Base-by-base conservation (phyloP, 768 basidiomycete genomes). In the Clitopilus hobsonii region DNA sequence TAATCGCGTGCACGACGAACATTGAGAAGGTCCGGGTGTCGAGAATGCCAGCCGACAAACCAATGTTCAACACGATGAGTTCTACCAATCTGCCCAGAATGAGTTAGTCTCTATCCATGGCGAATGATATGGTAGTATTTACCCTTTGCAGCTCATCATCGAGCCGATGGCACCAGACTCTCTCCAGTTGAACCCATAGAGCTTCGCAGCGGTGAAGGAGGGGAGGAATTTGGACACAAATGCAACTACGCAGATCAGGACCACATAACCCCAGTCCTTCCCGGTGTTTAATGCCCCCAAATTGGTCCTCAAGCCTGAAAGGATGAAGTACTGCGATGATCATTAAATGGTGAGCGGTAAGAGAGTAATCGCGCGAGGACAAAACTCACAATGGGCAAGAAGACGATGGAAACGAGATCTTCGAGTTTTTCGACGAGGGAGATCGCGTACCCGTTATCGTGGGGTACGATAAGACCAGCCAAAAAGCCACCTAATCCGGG, bases 101-200 rank as follows among this genome's bases (percentile, higher is more conserved):
- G 16, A 49, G 14, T 11, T n/a, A 18, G 49, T 30, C n/a, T 3
- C 20, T 7, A 52, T 10, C 1, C 49, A 27, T 32, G 28, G 26
- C 4, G 18, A 18, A 47, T 24, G 55, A 18, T 53, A 41, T 18
- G 69, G n/a, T n/a, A n/a, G n/a, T n/a, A n/a, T 80, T 48, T 56
- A 88, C 87, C 91, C 91, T 71, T 96, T 91, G 74, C 91, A 93
- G 67, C 83, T 84, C 94, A 97, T 97, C 23, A 97, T 70, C 50
- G 86, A 79, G 2, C 94, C 94, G 55, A 95, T 86, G 5, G 93
- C 91, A 22, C 84, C 83, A 1, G 85, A 74, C 68, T 95, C 93
- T n/a, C 94, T 78, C 69, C 72, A 76, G 38, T 76, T 82, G 72
- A 89, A 95, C 0, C 88, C 88, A 38, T 72, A 73, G 1, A 70